phyloP scores from a whole-genome alignment of 495 filamentous ascomycete genomes.

The Xylaria cubensis region DNA sequence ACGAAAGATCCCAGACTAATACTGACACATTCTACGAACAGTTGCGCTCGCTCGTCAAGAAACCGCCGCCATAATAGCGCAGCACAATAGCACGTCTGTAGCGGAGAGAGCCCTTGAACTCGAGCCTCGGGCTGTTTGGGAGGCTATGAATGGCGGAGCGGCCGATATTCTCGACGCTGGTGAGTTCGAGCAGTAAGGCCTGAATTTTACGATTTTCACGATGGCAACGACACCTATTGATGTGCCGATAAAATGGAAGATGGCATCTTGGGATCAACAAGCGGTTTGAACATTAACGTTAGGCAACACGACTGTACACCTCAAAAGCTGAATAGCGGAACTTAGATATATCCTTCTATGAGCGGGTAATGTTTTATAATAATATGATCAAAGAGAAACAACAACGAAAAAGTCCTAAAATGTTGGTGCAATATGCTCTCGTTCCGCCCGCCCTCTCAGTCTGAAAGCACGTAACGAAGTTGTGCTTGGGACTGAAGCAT shows the following conservation, averaged over 20 bases:
- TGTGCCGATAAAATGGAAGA: not conserved
- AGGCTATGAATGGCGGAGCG: constrained; percentile 36
- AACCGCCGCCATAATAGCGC: constrained; percentile 29
- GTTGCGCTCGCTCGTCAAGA: constrained; percentile 41
- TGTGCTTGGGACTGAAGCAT: constrained; percentile 29
- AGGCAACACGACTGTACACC: not conserved
- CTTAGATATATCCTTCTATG: not conserved
- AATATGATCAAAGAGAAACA: not conserved
- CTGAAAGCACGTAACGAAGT: constrained; percentile 36
- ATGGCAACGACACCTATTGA: not conserved
- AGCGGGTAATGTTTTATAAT: constrained; percentile 14
- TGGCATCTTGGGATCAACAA: not conserved
- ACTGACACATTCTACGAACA: constrained; percentile 27
- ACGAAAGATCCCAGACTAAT: not conserved
- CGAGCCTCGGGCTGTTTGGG: constrained; percentile 36
- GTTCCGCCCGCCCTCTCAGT: constrained; percentile 29
- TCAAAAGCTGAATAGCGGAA: not conserved
- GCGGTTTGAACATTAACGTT: not conserved
- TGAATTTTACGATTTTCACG: not conserved
- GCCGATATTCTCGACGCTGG: constrained; percentile 37
- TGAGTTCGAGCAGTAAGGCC: constrained; percentile 33
- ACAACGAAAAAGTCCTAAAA: not conserved
- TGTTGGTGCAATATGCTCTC: constrained; percentile 15
- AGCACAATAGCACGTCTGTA: constrained; percentile 29
- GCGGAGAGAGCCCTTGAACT: constrained; percentile 30